phyloP scores from a whole-genome alignment of 768 basidiomycete species.

The Pleurotus ostreatus region DNA sequence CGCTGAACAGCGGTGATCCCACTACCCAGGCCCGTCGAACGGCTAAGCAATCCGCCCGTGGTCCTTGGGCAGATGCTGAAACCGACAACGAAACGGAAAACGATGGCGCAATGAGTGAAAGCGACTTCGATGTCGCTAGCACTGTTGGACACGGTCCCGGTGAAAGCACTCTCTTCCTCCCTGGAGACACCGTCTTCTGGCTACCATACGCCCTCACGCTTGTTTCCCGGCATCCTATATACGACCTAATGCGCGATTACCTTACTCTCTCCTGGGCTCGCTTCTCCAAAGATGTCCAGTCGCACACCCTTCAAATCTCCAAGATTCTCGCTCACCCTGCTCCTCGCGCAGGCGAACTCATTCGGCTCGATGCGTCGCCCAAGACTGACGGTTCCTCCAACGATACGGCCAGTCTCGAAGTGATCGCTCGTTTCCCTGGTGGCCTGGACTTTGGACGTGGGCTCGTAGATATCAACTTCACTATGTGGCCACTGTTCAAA shows the following conservation, averaged over 20 bases:
- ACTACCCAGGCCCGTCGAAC: conserved; percentile 52
- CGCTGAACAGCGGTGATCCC: conserved; percentile 39
- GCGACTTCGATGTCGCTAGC: conserved; percentile 81
- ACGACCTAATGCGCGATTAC: conserved; percentile 93
- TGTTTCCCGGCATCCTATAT: conserved; percentile 90
- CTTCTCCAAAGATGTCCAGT: conserved; percentile 91
- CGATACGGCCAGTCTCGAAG: conserved; percentile 59
- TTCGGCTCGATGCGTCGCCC: conserved; percentile 81
- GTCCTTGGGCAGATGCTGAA: conserved; percentile 65
- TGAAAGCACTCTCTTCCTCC: conserved; percentile 84
- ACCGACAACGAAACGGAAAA: conserved; percentile 77
- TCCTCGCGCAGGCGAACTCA: conserved; percentile 81
- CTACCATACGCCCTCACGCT: conserved; percentile 87
- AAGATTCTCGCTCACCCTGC: conserved; percentile 86
- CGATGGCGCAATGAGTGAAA: conserved; percentile 77
- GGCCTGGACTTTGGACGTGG: conserved; percentile 90
- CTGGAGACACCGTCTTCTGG: conserved; percentile 92
- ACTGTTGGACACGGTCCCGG: conserved; percentile 79
- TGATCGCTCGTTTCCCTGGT: conserved; percentile 89
- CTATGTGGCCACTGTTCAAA: conserved; percentile 96
- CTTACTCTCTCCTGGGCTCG: conserved; percentile 94
- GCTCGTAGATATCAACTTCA: conserved; percentile 90
- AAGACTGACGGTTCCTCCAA: conserved; percentile 37
- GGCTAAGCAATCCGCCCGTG: conserved; percentile 55
- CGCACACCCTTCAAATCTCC: conserved; percentile 86